A percentile compares a stretch with the other conserved stretches of the same genome.
Conservation (phyloP, 805 yeast genomes). For the Yarrowia porcina region DNA sequence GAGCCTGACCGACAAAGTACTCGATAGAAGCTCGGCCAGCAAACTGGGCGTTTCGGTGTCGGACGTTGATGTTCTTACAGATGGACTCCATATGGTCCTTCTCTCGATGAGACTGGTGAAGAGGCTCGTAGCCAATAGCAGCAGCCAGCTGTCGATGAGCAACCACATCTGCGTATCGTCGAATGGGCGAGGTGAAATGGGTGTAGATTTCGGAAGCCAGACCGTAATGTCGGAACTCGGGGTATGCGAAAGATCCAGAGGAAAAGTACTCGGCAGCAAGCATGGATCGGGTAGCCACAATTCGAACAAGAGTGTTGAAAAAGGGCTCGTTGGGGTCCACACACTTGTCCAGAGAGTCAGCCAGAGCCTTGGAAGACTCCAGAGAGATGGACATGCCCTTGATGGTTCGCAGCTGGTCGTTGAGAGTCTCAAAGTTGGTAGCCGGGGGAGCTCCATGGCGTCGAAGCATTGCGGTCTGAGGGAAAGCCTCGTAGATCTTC, state of each 20-base stretch:
- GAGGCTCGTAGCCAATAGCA: constrained; percentile 90
- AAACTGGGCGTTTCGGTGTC: constrained; percentile 97
- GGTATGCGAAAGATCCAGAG: constrained; percentile 81
- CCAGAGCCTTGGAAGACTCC: constrained; percentile 85
- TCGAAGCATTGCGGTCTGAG: constrained; percentile 97
- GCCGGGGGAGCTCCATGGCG: constrained; percentile 98
- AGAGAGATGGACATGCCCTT: constrained; percentile 72
- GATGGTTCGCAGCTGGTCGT: constrained; percentile 80
- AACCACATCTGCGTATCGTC: constrained; percentile 96
- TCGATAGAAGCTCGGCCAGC: constrained; percentile 98
- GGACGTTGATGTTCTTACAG: constrained; percentile 82
- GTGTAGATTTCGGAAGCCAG: constrained; percentile 96
- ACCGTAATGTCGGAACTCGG: constrained; percentile 95
- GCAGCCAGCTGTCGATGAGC: constrained; percentile 98
- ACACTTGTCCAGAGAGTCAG: constrained; percentile 89
- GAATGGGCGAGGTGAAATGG: constrained; percentile 96
- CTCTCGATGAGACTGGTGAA: constrained; percentile 80
- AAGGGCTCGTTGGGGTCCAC: constrained; percentile 79
- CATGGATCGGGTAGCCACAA: constrained; percentile 98
- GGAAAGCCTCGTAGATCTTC: constrained; percentile 86
- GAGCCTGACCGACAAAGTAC: constrained; percentile 96
- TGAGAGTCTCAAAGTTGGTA: constrained; percentile 82
- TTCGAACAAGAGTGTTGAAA: constrained; percentile 88
- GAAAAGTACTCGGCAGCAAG: constrained; percentile 98
- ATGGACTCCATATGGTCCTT: constrained; percentile 85